A percentile compares a stretch with the other conserved stretches of the same genome.
These are phyloP conservation scores for Cyclocybe cylindracea DNA, from an alignment of 768 basidiomycete species.

Conservation along the genomic window DNA sequence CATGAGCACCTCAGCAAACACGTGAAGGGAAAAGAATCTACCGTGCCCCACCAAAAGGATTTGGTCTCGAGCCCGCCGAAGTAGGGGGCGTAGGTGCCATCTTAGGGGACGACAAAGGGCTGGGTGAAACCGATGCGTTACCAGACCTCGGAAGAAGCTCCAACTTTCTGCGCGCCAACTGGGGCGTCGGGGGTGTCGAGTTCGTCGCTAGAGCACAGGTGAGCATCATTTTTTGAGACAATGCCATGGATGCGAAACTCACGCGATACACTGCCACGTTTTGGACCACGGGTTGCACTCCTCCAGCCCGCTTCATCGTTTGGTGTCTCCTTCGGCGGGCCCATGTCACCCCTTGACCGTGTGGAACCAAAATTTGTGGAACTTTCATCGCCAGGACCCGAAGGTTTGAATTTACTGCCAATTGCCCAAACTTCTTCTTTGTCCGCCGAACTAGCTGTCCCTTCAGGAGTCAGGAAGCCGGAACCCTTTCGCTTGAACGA, in stretches of 20 bases:
- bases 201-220: conserved; percentile 47
- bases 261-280: conserved; percentile 63
- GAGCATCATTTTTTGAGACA: background rate
- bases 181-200: conserved; percentile 83
- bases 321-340: conserved; percentile 45
- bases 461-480: conserved; percentile 49
- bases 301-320: conserved; percentile 78
- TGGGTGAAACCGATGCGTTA: conserved; percentile 63
- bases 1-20: background rate
- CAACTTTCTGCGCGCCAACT: conserved; percentile 75
- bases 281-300: conserved; percentile 38
- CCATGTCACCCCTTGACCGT: conserved; percentile 56
- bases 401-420: conserved; percentile 72
- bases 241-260: conserved; percentile 23
- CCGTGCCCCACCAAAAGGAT: conserved; percentile 89
- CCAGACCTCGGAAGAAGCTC: conserved; percentile 84
- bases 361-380: conserved; percentile 46
- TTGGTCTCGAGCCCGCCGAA: conserved; percentile 47
- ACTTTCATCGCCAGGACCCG: conserved; percentile 39
- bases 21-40: conserved; percentile 30
- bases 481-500: conserved; percentile 58
- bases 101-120: conserved; percentile 81
- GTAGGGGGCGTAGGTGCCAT: conserved; percentile 48
- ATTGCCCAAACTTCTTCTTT: conserved; percentile 78
- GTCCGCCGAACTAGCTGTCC: conserved; percentile 59